phyloP scores from a whole-genome alignment of 139 green algal genomes.

The Micractinium sp. region DNA sequence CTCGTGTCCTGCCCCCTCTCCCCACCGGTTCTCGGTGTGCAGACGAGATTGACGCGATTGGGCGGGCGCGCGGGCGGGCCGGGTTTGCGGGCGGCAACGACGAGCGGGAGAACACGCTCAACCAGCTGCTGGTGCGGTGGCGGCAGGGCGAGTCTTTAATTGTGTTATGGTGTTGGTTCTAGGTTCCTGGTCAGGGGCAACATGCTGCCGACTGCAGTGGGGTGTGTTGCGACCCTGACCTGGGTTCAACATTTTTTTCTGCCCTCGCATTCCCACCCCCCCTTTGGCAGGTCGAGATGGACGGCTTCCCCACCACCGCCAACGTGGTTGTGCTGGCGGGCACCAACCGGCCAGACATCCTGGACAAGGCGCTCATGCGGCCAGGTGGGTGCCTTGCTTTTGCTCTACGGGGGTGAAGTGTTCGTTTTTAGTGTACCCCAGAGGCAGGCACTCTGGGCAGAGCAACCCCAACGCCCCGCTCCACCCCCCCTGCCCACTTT shows the following conservation, averaged over 20 bases:
- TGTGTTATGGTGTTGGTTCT: no score
- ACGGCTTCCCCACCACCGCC: constrained; percentile 85
- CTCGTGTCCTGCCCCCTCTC: no score
- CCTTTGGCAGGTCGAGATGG: constrained; percentile 74
- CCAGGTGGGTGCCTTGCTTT: constrained; percentile 64
- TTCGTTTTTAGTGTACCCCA: neutral
- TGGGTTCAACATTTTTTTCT: no score
- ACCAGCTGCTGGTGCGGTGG: constrained; percentile 92
- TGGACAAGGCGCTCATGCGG: constrained; percentile 96
- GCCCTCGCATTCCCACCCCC: neutral
- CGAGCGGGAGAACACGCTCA: constrained; percentile 99
- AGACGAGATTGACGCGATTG: constrained; percentile 96
- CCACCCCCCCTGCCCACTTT: no score
- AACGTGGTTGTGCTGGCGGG: constrained; percentile 97
- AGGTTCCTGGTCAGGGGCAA: no score
- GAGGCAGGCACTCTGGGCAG: no score
- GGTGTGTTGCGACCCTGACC: no score
- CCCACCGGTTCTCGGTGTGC: neutral
- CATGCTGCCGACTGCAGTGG: no score
- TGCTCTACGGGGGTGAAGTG: no score
- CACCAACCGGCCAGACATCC: constrained; percentile 98
- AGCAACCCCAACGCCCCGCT: no score
- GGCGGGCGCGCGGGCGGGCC: constrained; percentile 71
- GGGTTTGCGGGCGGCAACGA: constrained; percentile 94
- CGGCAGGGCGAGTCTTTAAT: no score